Base-by-base conservation (phyloP, 192 early-diverging fungal species). In the Phycomyces nitens region DNA sequence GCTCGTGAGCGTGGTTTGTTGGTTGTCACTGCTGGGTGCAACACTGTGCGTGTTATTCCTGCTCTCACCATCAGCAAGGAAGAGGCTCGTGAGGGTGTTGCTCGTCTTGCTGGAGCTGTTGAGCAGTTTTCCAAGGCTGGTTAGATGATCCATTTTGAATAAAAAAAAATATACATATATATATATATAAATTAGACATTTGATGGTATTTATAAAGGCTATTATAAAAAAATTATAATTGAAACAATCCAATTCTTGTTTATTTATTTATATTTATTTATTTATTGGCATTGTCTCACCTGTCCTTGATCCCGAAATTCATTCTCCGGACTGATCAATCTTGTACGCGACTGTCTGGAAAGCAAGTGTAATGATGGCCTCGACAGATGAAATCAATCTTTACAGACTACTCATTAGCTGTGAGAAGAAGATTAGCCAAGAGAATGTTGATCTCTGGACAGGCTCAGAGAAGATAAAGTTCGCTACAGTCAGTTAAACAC, bases 11-110 rank as follows among this genome's bases (percentile, higher is more conserved):
- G 81, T 34, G 97, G 97, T 27, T 69, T 99, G 62, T 78, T 99
- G 65, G 82, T 97, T 27, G 90, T 97, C 34, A 86, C 87, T 2
- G 93, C 95, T 16, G 89, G 84, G 5, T 83, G 83, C 64, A 93
- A 99, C 70, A 94, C 92, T 1, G 73, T 99, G n/a, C 89, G 97
- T 38, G 75, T 99, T 56, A 84, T 97, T 7, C 97, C 97, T 43
- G 88, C 97, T 15, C 79, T 99, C 65, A 91, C 90, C 60, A 81
- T 93, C 18, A 80, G 82, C 26, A 75, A 89, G 58, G 83, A 83
- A 29, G 92, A 97, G 54, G 83, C 93, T 54, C 82, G 92, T 61
- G 69, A 84, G 57, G 94, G 89, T 11, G 74, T 90, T 20, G 63
- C 70, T 2, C 88, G 92, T 57, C 82, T 98, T 65, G 86, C 84